These are phyloP conservation scores for Trifolium fragiferum DNA, from an alignment of 306 rosid species.

Conservation along the genomic window DNA sequence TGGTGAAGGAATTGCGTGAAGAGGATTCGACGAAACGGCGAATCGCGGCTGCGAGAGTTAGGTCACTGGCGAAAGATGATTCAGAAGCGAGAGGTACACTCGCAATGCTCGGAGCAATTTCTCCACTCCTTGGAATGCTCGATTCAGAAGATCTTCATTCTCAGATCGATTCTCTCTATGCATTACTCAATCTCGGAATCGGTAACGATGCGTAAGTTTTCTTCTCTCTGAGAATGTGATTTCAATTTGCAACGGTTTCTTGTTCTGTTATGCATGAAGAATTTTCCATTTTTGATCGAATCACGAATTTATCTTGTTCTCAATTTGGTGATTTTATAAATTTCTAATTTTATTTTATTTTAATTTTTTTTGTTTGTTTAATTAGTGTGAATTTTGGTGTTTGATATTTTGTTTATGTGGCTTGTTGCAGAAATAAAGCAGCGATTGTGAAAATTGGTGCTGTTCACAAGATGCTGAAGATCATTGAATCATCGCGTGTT, in stretches of 20 bases:
- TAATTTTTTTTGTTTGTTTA: neutral
- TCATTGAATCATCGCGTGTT: slow-evolving; percentile 58
- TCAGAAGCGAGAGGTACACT: slow-evolving; percentile 69
- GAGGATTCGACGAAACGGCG: slow-evolving; percentile 55
- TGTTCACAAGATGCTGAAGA: slow-evolving; percentile 88
- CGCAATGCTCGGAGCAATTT: slow-evolving; percentile 92
- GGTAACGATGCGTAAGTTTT: slow-evolving; percentile 84
- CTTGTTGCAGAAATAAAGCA: slow-evolving; percentile 73
- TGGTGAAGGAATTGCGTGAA: slow-evolving; percentile 63
- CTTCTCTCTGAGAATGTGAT: neutral
- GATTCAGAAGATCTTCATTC: slow-evolving; percentile 63
- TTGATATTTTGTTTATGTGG: slow-evolving; percentile 30
- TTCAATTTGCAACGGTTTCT: neutral
- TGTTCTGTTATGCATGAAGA: neutral
- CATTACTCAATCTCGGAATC: slow-evolving; percentile 94
- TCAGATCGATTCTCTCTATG: slow-evolving; percentile 90
- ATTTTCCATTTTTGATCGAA: neutral
- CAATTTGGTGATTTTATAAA: neutral
- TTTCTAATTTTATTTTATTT: neutral
- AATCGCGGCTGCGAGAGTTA: slow-evolving; percentile 69
- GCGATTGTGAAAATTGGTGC: slow-evolving; percentile 90
- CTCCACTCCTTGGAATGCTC: slow-evolving; percentile 89
- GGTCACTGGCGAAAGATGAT: slow-evolving; percentile 77
- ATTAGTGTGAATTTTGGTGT: slow-evolving; percentile 14
- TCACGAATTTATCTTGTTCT: neutral